Evolutionary conservation across 768 basidiomycete genomes (phyloP).

Genomic region (Suillus luteus): DNA sequence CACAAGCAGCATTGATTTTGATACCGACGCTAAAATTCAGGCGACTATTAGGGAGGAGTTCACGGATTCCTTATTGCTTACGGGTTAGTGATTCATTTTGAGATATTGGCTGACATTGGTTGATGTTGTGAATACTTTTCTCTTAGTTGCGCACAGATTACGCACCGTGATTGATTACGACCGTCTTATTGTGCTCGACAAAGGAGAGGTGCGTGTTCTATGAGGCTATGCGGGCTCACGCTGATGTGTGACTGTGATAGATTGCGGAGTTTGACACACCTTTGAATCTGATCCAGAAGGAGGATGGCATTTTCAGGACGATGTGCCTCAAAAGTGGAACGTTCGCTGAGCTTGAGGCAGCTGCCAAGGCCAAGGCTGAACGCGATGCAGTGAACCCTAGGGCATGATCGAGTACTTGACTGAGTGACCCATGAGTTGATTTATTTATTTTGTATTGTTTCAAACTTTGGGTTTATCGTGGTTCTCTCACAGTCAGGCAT

Average conservation of each 20-base stretch:
- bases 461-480: not conserved
- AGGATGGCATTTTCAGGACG: constrained; percentile 62
- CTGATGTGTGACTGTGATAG: constrained; percentile 17
- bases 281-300: constrained; percentile 60
- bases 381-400: not conserved
- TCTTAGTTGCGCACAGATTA: constrained; percentile 64
- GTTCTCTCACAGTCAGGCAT: not conserved
- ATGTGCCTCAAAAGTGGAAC: constrained; percentile 76
- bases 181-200: constrained; percentile 75
- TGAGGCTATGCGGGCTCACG: constrained; percentile 24
- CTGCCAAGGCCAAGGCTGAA: constrained; percentile 48
- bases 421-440: not conserved
- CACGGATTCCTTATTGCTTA: constrained; percentile 68
- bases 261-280: constrained; percentile 75
- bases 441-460: not conserved
- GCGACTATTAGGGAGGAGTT: constrained; percentile 87
- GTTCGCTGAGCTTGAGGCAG: constrained; percentile 58
- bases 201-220: constrained; percentile 27
- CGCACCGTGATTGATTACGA: constrained; percentile 83
- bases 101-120: not conserved
- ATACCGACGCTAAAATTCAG: constrained; percentile 90
- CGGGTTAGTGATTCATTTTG: constrained; percentile 46
- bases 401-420: not conserved
- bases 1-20: constrained; percentile 84
- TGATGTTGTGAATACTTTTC: constrained; percentile 10